Conservation (phyloP, 768 basidiomycete genomes). For the Pleurotus djamor region DNA sequence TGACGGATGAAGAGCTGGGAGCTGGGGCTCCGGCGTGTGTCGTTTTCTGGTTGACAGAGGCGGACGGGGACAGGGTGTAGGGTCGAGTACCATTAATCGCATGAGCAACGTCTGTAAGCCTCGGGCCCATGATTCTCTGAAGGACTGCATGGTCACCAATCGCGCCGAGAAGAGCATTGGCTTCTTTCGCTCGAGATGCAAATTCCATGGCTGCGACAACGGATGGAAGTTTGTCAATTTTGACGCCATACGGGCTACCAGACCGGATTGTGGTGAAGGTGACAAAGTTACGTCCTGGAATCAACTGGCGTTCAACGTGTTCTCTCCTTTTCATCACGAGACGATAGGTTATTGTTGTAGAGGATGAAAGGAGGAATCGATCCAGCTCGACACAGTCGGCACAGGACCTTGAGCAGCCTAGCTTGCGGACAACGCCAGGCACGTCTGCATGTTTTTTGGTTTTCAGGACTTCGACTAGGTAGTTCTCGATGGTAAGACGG, state of each 20-base stretch:
- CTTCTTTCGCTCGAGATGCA: conserved; percentile 17
- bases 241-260: conserved; percentile 23
- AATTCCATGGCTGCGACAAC: conserved; percentile 18
- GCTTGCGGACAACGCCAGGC: conserved; percentile 18
- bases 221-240: conserved; percentile 22
- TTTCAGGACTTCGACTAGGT: conserved; percentile 25
- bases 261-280: conserved; percentile 18
- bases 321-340: conserved; percentile 14
- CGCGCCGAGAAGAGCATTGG: conserved; percentile 20
- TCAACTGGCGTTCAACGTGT: conserved; percentile 21
- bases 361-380: conserved; percentile 19
- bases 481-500: conserved; percentile 22
- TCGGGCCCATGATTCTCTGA: conserved; percentile 24
- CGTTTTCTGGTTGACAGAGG: conserved; percentile 1
- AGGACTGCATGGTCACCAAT: conserved; percentile 24
- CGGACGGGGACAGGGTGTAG: conserved; percentile 4
- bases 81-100: conserved; percentile 19
- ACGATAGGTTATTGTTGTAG: conserved; percentile 13
- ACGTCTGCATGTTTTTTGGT: conserved; percentile 11
- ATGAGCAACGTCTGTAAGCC: conserved; percentile 24
- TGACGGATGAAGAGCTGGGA: conserved; percentile 2
- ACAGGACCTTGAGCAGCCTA: conserved; percentile 26
- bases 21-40: no score
- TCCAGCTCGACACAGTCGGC: conserved; percentile 23
- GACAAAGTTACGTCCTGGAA: conserved; percentile 18